Evolutionary conservation across 1,139 yeast species (phyloP).

Genomic region (Candida sp.): DNA sequence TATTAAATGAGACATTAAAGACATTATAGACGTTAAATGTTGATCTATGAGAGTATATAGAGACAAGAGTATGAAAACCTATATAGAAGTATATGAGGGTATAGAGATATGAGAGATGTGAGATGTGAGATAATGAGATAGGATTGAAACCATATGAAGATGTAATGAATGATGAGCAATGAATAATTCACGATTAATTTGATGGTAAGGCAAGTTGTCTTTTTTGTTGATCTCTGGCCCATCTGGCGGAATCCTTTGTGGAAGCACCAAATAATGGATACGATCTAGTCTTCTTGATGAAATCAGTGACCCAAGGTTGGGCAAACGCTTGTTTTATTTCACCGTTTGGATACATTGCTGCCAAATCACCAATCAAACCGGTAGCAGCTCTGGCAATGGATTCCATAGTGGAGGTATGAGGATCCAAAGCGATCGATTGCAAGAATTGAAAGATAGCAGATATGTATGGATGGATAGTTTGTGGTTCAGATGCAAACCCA

Average conservation of each 20-base stretch:
- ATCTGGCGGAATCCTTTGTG: slow-evolving; percentile 87
- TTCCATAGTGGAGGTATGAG: slow-evolving; percentile 58
- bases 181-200: not conserved
- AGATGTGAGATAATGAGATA: not conserved
- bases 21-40: not conserved
- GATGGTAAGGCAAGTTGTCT: slow-evolving; percentile 31
- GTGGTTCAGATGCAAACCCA: slow-evolving; percentile 73
- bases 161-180: not conserved
- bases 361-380: slow-evolving; percentile 90
- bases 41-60: not conserved
- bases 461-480: slow-evolving; percentile 60
- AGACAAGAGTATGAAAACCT: not conserved
- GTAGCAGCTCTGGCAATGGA: slow-evolving; percentile 73
- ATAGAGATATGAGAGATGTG: not conserved
- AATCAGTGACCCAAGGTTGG: slow-evolving; percentile 75
- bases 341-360: slow-evolving; percentile 79
- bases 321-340: slow-evolving; percentile 61
- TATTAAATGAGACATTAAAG: not conserved
- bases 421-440: slow-evolving; percentile 56
- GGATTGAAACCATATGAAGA: not conserved
- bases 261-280: slow-evolving; percentile 57
- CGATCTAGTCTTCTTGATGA: slow-evolving; percentile 70
- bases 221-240: slow-evolving; percentile 93
- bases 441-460: slow-evolving; percentile 71
- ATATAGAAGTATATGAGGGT: slow-evolving; percentile 2